Base-by-base conservation (phyloP, 129 eudicot genomes). In the Saposhnikovia divaricata region DNA sequence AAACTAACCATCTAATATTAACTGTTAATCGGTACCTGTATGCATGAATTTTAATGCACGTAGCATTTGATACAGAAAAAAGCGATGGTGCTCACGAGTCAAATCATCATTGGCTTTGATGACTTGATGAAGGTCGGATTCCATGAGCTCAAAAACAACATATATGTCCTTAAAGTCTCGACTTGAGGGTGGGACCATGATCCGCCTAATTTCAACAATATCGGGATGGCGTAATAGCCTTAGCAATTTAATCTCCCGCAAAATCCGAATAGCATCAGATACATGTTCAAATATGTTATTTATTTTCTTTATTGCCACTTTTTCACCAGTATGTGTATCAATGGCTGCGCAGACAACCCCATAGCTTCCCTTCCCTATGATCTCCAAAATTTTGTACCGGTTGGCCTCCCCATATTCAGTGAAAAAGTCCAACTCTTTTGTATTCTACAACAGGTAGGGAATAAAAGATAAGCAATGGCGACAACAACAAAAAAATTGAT, bases 111-210 rank as follows among this genome's bases (percentile, higher is more conserved):
- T 93, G 77, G 98, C 97, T 82, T 93, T 93, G 83, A 93, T 93
- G 59, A 93, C 98, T 88, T 93, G 98, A 77, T 93, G 98, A 79
- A 93, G 97, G 83, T 93, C 97, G 28, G 98, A 93, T 75, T 93
- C 98, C 98, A 93, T 93, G 79, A 93, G 98, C 91, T 93, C 98
- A 85, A 93, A 93, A 28, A 93, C 98, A 48, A 93, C 98, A 83
- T 86, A 93, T 45, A 93, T 91, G 80, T 93, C 98, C 85, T 84
- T 93, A 79, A 93, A 93, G 25, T 88, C 98, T 12, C 97, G 86
- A 81, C 89, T 86, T n/a, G 98, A 93, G 23, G 97, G 97, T 77
- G 98, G 98, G 83, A 93, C 75, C 97, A 93, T 91, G 77, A 93
- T 91, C 74, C 98, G 86, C 80, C 91, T 93, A 61, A 93, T 93